phyloP scores from a whole-genome alignment of 2,329 filamentous ascomycete species.

The Pseudogymnoascus sp. region DNA sequence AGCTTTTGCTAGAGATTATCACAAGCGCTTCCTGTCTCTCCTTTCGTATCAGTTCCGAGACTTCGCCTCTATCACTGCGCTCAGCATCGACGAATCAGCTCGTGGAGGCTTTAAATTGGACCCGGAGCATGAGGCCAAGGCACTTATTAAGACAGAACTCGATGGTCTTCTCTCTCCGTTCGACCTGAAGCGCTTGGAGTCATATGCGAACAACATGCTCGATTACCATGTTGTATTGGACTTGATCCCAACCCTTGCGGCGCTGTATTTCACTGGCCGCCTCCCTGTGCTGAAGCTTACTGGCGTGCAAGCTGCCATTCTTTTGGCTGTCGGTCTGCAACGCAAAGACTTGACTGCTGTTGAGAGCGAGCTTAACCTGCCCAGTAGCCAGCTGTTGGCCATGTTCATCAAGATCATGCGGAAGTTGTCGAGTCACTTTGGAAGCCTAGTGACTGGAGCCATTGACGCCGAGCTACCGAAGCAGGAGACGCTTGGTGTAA shows the following conservation, averaged over 20 bases:
- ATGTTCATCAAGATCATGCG: constrained; percentile 97
- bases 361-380: constrained; percentile 69
- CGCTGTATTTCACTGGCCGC: constrained; percentile 76
- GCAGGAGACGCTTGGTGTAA: constrained; percentile 49
- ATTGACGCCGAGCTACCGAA: constrained; percentile 60
- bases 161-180: constrained; percentile 78
- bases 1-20: constrained; percentile 88
- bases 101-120: constrained; percentile 64
- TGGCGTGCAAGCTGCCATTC: constrained; percentile 77
- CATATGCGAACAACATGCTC: constrained; percentile 92
- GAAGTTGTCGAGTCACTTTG: constrained; percentile 77
- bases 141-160: constrained; percentile 67
- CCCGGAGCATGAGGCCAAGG: constrained; percentile 40
- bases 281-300: constrained; percentile 63
- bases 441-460: constrained; percentile 64
- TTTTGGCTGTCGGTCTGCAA: constrained; percentile 87
- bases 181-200: constrained; percentile 89
- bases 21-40: constrained; percentile 82
- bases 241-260: constrained; percentile 74
- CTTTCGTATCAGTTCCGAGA: constrained; percentile 87
- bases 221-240: constrained; percentile 98
- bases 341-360: constrained; percentile 77
- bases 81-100: constrained; percentile 84
- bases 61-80: constrained; percentile 69
- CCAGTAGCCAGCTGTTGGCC: constrained; percentile 73